Conservation (phyloP, 805 yeast genomes). For the Barnettozyma californica region DNA sequence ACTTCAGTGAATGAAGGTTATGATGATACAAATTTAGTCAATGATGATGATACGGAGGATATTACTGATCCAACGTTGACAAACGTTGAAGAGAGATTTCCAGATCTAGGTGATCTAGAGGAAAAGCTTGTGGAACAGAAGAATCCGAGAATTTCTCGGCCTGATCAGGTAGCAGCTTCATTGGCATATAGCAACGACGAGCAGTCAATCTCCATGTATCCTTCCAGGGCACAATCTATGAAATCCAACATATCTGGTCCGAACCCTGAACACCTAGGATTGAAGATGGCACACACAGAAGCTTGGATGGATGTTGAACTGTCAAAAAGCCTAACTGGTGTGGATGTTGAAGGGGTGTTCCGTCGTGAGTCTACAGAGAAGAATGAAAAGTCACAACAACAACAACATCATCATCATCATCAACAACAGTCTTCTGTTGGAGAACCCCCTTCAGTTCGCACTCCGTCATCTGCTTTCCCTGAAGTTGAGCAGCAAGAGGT, state of each 20-base stretch:
- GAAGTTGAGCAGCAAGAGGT: not conserved
- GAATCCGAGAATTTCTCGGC: conserved; percentile 5
- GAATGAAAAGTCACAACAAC: not conserved
- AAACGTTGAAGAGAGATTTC: conserved; percentile 47
- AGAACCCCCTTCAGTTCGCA: not conserved
- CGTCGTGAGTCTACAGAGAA: conserved; percentile 6
- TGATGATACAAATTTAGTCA: not conserved
- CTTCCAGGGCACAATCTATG: conserved; percentile 3
- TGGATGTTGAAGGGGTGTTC: conserved; percentile 21
- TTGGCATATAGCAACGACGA: not conserved
- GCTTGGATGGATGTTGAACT: conserved; percentile 14
- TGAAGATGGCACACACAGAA: conserved; percentile 18
- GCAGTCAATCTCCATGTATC: not conserved
- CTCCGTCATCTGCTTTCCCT: not conserved
- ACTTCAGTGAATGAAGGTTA: conserved; percentile 5
- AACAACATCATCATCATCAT: not conserved
- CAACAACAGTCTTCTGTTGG: no score
- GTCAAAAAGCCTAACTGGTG: not conserved
- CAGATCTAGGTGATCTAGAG: conserved; percentile 37
- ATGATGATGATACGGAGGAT: conserved; percentile 5
- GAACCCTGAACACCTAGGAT: conserved; percentile 8
- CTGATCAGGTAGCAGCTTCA: not conserved
- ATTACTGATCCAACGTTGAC: conserved; percentile 32
- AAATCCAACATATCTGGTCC: not conserved
- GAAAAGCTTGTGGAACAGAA: conserved; percentile 8